Evolutionary conservation across 2,329 filamentous ascomycete species (phyloP).

Genomic region (Ophiostoma novo-ulmi): DNA sequence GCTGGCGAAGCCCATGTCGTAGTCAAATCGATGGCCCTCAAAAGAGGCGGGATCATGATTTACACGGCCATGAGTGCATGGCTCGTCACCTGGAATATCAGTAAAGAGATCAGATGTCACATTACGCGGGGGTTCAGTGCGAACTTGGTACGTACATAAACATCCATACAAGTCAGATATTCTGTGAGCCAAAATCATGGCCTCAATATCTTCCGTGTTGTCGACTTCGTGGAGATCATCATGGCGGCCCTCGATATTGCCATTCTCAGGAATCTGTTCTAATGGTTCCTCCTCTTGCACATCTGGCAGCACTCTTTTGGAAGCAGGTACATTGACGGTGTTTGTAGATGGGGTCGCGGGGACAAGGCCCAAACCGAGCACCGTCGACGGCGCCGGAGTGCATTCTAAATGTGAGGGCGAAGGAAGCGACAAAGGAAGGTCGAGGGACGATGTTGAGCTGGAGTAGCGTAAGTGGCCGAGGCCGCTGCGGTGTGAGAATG

Average conservation of each 20-base stretch:
- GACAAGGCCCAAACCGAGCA: constrained; percentile 37
- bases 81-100: constrained; percentile 41
- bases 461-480: constrained; percentile 50
- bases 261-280: constrained; percentile 51
- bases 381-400: constrained; percentile 49
- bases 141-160: constrained; percentile 56
- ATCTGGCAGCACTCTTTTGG: constrained; percentile 68
- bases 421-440: constrained; percentile 45
- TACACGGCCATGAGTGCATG: constrained; percentile 49
- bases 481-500: constrained; percentile 51
- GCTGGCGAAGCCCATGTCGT: constrained; percentile 62
- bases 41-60: constrained; percentile 36
- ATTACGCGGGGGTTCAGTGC: too few relatives aligned
- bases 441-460: constrained; percentile 74
- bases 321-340: constrained; percentile 39
- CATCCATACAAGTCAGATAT: constrained; percentile 56
- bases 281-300: constrained; percentile 82
- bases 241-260: not conserved
- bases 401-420: constrained; percentile 41
- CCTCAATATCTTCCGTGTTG: constrained; percentile 39
- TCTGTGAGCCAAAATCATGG: constrained; percentile 46
- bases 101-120: not conserved
- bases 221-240: constrained; percentile 1
- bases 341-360: not conserved
- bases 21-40: constrained; percentile 49